These are phyloP conservation scores for Ophiostoma pallidulum DNA, from an alignment of 2,329 filamentous ascomycete species.

Conservation along the genomic window DNA sequence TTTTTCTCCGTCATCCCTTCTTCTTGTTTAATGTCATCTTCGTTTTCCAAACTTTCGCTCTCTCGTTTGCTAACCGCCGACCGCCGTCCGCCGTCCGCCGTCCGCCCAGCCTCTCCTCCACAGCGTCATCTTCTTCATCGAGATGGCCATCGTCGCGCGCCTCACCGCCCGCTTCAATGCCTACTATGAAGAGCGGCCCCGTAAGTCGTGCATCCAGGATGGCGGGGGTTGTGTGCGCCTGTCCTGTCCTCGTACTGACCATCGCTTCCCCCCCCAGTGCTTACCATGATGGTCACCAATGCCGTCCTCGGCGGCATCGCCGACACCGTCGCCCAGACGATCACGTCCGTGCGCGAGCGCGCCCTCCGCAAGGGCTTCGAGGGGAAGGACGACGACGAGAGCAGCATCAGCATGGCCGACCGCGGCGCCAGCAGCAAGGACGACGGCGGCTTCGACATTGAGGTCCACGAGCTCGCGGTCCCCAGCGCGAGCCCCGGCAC, in stretches of 20 bases:
- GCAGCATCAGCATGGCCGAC: conserved; percentile 58
- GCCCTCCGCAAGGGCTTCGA: conserved; percentile 48
- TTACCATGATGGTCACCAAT: conserved; percentile 99
- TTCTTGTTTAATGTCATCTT: too few species aligned
- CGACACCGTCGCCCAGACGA: conserved; percentile 89
- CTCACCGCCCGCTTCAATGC: conserved; percentile 82
- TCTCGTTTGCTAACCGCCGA: not conserved
- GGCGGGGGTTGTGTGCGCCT: not conserved
- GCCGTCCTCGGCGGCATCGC: conserved; percentile 90
- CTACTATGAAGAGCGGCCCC: conserved; percentile 84
- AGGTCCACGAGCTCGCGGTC: conserved; percentile 69
- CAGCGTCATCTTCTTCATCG: conserved; percentile 71
- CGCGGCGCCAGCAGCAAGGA: conserved; percentile 54
- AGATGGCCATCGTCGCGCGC: conserved; percentile 78
- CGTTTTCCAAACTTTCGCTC: too few species aligned
- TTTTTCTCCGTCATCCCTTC: too few species aligned
- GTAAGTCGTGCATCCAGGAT: conserved; percentile 36
- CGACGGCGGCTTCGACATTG: conserved; percentile 52
- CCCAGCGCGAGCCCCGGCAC: not conserved
- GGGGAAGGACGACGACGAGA: conserved; percentile 36
- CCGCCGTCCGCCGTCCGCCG: too few species aligned
- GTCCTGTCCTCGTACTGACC: not conserved
- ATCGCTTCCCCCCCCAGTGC: conserved; percentile 44
- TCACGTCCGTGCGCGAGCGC: conserved; percentile 70
- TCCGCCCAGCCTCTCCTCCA: conserved; percentile 82